phyloP scores from a whole-genome alignment of 139 green algal species.

The Deuterostichococcus epilithicus region DNA sequence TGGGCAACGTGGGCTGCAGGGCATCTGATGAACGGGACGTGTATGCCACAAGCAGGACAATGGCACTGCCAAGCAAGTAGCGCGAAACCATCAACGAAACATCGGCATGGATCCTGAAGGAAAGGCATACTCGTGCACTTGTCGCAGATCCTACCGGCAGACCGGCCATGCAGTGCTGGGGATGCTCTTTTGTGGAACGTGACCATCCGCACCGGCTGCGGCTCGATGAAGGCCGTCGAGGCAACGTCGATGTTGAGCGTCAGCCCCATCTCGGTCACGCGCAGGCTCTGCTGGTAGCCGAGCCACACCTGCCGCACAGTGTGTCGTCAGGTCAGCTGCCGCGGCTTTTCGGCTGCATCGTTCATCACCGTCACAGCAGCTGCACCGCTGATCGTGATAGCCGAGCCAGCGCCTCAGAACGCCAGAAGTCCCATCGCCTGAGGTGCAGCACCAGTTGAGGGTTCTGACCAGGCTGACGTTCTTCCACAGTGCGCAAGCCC shows the following conservation, averaged over 20 bases:
- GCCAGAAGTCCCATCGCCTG: neutral
- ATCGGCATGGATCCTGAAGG: too few relatives aligned
- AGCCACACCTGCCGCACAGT: slow-evolving; percentile 61
- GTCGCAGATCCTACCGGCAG: slow-evolving; percentile 21
- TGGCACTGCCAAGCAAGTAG: too few relatives aligned
- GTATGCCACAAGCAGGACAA: too few relatives aligned
- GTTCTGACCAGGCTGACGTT: too few relatives aligned
- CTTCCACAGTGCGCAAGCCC: neutral
- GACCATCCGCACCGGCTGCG: slow-evolving; percentile 20
- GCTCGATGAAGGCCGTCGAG: slow-evolving; percentile 46
- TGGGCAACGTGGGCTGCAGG: too few relatives aligned
- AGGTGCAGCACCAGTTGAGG: neutral
- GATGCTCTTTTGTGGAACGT: slow-evolving; percentile 11
- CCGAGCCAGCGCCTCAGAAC: neutral
- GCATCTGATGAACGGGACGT: too few relatives aligned
- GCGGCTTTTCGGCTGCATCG: too few relatives aligned
- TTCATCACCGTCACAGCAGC: too few relatives aligned
- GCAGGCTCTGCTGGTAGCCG: slow-evolving; percentile 50
- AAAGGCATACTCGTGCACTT: too few relatives aligned
- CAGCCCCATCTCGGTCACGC: slow-evolving; percentile 39
- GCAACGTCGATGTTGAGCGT: slow-evolving; percentile 58
- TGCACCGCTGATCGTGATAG: neutral
- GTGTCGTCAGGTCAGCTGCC: too few relatives aligned
- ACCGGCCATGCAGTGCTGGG: neutral
- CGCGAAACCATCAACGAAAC: too few relatives aligned